Evolutionary conservation across 2,329 filamentous ascomycete genomes (phyloP), one percentile per base, ranked within the genome.

Genomic region (Trichoderma gracile): DNA sequence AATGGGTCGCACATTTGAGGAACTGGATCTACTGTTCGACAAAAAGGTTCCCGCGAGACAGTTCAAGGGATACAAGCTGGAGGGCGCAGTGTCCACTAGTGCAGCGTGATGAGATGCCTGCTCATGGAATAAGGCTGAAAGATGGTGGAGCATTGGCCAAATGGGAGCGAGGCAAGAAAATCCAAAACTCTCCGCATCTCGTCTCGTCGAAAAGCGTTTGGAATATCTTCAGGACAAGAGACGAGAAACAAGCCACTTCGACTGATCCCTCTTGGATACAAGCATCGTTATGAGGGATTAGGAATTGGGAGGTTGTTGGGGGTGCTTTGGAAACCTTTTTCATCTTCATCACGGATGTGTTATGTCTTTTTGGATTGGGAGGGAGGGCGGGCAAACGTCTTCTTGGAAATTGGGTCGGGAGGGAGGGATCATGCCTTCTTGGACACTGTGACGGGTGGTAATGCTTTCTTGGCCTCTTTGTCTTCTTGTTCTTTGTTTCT

Each of bases 11-110:
- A 75, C 74, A 0, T 76, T 72, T 21, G 74, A 74, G 33, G 75
- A 77, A 58, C 69, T 77, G 0, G 75, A 77, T 61, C 62, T 77
- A 5, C 67, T 78, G 0, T 78, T 78, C 45, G 74, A 75, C 19
- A 68, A 68, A 49, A 67, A 68, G 25, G 70, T 76, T 1, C 47
- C 69, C 0, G 75, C 76, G 0, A 68, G 74, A 3, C 67, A 72
- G 50, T 76, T 89, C 68, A 64, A 70, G 10, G 54, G 49, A 5
- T 65, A 67, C 17, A 50, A 43, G 33, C 23, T 68, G 46, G 65
- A 67, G 3, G 62, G 63, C 5, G 49, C 65, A 8, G 54, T 65
- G 1, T 65, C 63, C 3, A 19, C 56, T 2, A 43, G 61, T 10
- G 52, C 61, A 1, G 61, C 59, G n/a, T 63, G 15, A 55, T 52